Evolutionary conservation across 306 rosid species (phyloP).

Genomic region (Ormosia semicastrata): DNA sequence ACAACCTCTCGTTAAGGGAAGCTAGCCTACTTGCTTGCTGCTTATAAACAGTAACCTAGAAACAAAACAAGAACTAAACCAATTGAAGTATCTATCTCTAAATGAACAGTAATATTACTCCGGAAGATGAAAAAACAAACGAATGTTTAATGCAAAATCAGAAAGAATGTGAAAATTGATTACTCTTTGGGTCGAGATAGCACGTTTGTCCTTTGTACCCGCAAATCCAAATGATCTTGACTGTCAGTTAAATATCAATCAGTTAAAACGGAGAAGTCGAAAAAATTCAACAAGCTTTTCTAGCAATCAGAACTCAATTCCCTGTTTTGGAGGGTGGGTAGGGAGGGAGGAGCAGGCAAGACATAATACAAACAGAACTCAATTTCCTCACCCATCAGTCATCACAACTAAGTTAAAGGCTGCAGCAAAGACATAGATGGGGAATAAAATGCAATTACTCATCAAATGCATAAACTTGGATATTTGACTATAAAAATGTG

Average conservation of each 20-base stretch:
- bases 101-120: not conserved
- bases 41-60: constrained; percentile 90
- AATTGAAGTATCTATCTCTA: constrained; percentile 16
- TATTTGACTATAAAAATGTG: not conserved
- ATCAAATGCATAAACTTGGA: constrained; percentile 6
- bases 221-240: constrained; percentile 94
- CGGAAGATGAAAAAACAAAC: constrained; percentile 7
- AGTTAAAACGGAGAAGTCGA: not conserved
- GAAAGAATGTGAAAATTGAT: constrained; percentile 22
- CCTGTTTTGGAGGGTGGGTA: not conserved
- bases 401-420: not conserved
- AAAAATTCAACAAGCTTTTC: constrained; percentile 1
- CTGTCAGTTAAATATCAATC: constrained; percentile 46
- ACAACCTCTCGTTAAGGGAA: constrained; percentile 80
- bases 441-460: constrained; percentile 5
- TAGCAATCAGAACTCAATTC: not conserved
- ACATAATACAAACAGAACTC: constrained; percentile 18
- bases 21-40: constrained; percentile 76
- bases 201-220: constrained; percentile 94
- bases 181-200: constrained; percentile 95
- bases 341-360: not conserved
- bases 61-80: constrained; percentile 30
- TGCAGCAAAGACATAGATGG: not conserved
- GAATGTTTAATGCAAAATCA: not conserved
- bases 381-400: not conserved